Evolutionary conservation across 257 asterid species (phyloP).

Genomic region (Thymus mandschuricus): DNA sequence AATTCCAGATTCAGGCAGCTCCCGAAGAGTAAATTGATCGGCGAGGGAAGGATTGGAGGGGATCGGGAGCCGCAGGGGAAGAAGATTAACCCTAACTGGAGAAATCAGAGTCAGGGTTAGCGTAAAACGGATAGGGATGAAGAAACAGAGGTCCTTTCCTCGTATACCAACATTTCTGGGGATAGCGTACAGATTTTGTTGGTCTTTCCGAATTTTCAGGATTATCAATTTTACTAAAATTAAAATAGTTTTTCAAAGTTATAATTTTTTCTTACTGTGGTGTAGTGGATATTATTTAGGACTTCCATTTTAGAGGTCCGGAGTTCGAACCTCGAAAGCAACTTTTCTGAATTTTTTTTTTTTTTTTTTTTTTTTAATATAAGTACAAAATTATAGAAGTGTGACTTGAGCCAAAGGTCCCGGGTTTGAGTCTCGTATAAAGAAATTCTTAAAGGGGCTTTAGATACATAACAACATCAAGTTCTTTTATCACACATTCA

Average conservation of each 20-base stretch:
- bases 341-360: neutral
- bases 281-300: constrained; percentile 57
- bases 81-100: constrained; percentile 37
- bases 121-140: constrained; percentile 14
- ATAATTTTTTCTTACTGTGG: constrained; percentile 38
- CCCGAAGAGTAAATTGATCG: neutral
- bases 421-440: neutral
- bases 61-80: constrained; percentile 20
- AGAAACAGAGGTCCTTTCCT: constrained; percentile 23
- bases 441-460: neutral
- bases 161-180: neutral
- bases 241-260: no score
- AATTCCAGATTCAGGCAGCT: neutral
- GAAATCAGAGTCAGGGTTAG: constrained; percentile 37
- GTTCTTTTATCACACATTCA: neutral
- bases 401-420: no score
- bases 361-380: no score
- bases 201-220: neutral
- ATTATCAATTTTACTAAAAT: no score
- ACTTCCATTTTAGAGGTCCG: constrained; percentile 75
- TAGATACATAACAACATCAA: neutral
- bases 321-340: constrained; percentile 92
- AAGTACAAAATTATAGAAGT: no score
- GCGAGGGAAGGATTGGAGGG: neutral
- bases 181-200: neutral